These are phyloP conservation scores for Lentinula guzmanii DNA, from an alignment of 768 basidiomycete genomes.

Conservation along the genomic window DNA sequence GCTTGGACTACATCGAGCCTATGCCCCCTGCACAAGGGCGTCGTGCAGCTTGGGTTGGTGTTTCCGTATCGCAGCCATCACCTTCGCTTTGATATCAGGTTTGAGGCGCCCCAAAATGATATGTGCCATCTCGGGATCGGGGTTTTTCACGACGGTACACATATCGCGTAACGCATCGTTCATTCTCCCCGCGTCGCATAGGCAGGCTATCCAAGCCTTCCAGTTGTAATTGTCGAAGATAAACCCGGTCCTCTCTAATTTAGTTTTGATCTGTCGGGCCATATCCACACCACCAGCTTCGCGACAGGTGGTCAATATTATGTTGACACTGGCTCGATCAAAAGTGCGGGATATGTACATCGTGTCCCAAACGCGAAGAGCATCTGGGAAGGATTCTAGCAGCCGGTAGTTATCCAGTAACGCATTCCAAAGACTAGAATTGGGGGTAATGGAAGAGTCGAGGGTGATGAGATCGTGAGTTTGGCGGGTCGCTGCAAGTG, in stretches of 20 bases:
- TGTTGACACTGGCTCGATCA: slow-evolving; percentile 64
- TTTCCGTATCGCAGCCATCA: slow-evolving; percentile 38
- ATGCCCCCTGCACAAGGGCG: not conserved
- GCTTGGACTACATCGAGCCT: not conserved
- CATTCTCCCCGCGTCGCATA: slow-evolving; percentile 65
- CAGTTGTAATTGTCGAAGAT: slow-evolving; percentile 62
- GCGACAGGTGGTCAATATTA: slow-evolving; percentile 83
- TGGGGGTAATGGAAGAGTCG: slow-evolving; percentile 71
- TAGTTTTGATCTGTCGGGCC: slow-evolving; percentile 50
- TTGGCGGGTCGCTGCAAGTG: slow-evolving; percentile 36
- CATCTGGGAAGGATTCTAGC: slow-evolving; percentile 63
- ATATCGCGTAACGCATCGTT: slow-evolving; percentile 63
- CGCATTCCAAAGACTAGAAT: slow-evolving; percentile 69
- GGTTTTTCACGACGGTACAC: slow-evolving; percentile 60
- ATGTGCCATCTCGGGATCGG: slow-evolving; percentile 39
- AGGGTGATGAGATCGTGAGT: slow-evolving; percentile 75
- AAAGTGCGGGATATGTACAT: slow-evolving; percentile 54
- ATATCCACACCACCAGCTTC: slow-evolving; percentile 43
- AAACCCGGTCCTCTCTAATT: slow-evolving; percentile 44
- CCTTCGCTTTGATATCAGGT: slow-evolving; percentile 34
- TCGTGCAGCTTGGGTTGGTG: slow-evolving; percentile 20
- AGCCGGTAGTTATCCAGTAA: slow-evolving; percentile 88
- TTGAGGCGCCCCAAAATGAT: slow-evolving; percentile 10
- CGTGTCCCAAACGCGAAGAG: slow-evolving; percentile 76
- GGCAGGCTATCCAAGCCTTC: slow-evolving; percentile 80